Conservation (phyloP, 192 early-diverging fungal genomes). For the Coemansia sp. region DNA sequence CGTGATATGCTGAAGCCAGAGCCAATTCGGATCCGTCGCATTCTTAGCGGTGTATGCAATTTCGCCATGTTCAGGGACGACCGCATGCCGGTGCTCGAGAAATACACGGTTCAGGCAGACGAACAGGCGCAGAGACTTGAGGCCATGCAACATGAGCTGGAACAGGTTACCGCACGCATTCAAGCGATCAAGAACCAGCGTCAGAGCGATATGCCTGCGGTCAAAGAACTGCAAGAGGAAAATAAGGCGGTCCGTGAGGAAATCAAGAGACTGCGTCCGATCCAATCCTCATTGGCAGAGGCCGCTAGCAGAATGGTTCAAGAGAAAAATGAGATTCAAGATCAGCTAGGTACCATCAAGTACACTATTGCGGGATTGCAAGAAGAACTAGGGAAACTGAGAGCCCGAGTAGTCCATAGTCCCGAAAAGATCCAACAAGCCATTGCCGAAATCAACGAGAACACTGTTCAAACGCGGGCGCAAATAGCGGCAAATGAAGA, state of each 20-base stretch:
- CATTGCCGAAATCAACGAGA: constrained; percentile 61
- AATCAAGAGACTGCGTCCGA: constrained; percentile 53
- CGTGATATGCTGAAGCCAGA: constrained; percentile 82
- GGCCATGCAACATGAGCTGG: constrained; percentile 54
- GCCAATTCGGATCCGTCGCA: constrained; percentile 60
- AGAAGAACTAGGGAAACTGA: constrained; percentile 55
- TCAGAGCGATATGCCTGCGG: constrained; percentile 57
- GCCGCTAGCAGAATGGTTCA: constrained; percentile 53
- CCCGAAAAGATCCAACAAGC: constrained; percentile 73
- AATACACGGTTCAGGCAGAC: constrained; percentile 62
- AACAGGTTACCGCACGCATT: constrained; percentile 60
- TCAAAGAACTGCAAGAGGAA: constrained; percentile 49
- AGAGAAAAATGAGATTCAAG: constrained; percentile 58
- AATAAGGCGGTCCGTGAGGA: constrained; percentile 59
- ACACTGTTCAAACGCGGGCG: constrained; percentile 47
- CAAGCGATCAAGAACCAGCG: constrained; percentile 56
- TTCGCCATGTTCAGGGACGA: constrained; percentile 90
- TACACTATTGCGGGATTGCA: constrained; percentile 56
- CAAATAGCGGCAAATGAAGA: constrained; percentile 54
- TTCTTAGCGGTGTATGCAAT: constrained; percentile 85
- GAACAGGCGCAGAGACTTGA: constrained; percentile 42
- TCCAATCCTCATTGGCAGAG: constrained; percentile 43
- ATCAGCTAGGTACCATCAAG: constrained; percentile 53
- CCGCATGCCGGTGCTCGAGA: constrained; percentile 64
- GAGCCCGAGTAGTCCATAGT: constrained; percentile 68